Evolutionary conservation across 106 monocot species (phyloP).

Genomic region (Platanthera zijinensis): DNA sequence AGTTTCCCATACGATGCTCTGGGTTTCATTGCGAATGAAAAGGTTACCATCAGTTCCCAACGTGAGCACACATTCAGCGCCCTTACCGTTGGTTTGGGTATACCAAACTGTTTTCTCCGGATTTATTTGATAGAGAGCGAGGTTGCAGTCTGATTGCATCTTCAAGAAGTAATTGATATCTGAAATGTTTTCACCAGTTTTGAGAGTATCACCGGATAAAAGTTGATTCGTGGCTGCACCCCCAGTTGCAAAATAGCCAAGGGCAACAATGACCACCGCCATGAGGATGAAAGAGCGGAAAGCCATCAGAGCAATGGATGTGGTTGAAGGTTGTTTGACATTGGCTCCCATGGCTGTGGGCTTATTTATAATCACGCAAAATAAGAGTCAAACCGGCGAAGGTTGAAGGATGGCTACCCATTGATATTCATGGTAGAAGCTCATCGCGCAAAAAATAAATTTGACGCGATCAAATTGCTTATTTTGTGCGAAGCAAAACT

Average conservation of each 20-base stretch:
- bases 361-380: no score
- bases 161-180: not conserved
- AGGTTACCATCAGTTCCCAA: not conserved
- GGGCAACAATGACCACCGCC: not conserved
- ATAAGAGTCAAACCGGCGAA: no score
- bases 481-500: no score
- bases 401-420: no score
- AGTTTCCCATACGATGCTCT: not conserved
- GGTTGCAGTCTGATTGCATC: not conserved
- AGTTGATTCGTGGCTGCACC: not conserved
- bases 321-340: not conserved
- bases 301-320: not conserved
- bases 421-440: no score
- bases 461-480: no score
- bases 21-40: not conserved
- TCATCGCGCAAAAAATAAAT: no score
- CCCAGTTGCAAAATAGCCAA: not conserved
- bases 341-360: not conserved
- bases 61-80: not conserved
- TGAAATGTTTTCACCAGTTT: not conserved
- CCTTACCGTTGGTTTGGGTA: not conserved
- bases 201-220: not conserved
- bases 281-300: conserved; percentile 3
- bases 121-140: not conserved
- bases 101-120: not conserved